Base-by-base conservation (phyloP, 768 basidiomycete species). In the Leccinum imitatum region DNA sequence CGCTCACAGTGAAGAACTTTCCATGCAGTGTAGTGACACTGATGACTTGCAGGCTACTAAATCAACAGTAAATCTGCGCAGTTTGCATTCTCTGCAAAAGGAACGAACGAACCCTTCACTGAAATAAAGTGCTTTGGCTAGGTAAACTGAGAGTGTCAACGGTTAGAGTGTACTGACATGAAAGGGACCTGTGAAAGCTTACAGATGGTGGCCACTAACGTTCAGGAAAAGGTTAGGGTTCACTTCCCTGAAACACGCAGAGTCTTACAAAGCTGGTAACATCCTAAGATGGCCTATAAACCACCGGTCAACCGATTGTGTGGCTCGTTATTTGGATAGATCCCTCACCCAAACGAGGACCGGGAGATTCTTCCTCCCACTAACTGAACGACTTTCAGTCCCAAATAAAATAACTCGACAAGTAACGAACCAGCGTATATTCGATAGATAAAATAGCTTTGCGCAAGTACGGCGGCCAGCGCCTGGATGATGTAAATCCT, bases 331-430 rank as follows among this genome's bases (percentile, higher is more conserved):
- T 9, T 7, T 4, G 11, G n/a, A 47, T 10, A 46, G 30, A 47
- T 6, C 13, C 11, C 65, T 13, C 54, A 67, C 66, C 59, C 58
- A 67, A 52, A 66, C 3, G 6, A 63, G 1, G 6, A 64, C 64
- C 0, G 6, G 25, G 1, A 57, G 6, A 3, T 59, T 35, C 3
- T 53, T 59, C 21, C 14, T 63, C 4, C 56, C 50, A 23, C 51
- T 53, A 1, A 67, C 66, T 67, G 37, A 30, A n/a, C 3, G 8
- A 0, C 4, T 1, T 3, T 64, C 27, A 61, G 30, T 21, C 21
- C 9, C 11, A 14, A 6, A 33, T n/a, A 30, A 35, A 37, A 9
- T 21, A 6, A 15, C 10, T 2, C 4, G 1, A 19, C 17, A 6
- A 6, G 19, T 17, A 0, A 58, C 57, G 15, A 9, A 67, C 65